These are phyloP conservation scores for Colletotrichum cuscutae DNA, from an alignment of 2,329 filamentous ascomycete genomes.

Conservation along the genomic window DNA sequence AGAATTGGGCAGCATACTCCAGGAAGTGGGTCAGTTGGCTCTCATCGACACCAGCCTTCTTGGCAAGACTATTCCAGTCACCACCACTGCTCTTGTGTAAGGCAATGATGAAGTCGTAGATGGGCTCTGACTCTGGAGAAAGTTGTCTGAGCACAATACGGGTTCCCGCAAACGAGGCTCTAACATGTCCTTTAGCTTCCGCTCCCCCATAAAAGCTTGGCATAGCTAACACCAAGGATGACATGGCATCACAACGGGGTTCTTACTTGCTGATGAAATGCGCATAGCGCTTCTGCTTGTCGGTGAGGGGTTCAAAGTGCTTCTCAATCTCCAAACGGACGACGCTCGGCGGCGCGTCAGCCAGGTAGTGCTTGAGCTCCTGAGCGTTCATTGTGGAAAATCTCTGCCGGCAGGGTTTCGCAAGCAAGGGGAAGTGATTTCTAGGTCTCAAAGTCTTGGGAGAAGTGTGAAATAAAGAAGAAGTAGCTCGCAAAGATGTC, in stretches of 20 bases:
- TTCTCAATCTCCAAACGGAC: conserved; percentile 91
- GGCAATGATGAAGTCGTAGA: conserved; percentile 83
- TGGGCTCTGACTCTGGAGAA: conserved; percentile 82
- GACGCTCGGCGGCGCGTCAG: conserved; percentile 89
- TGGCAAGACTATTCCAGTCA: conserved; percentile 75
- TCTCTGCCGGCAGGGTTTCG: conserved; percentile 33
- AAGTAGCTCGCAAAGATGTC: conserved; percentile 38
- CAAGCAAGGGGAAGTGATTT: conserved; percentile 11
- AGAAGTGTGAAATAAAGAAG: conserved; percentile 19
- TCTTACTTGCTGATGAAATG: conserved; percentile 85
- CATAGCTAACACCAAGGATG: not conserved
- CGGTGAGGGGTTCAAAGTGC: conserved; percentile 83
- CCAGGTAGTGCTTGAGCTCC: conserved; percentile 81
- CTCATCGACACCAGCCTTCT: conserved; percentile 71
- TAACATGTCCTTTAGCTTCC: conserved; percentile 45
- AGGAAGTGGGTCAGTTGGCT: conserved; percentile 76
- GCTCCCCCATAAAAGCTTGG: conserved; percentile 20
- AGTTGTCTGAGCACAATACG: conserved; percentile 84
- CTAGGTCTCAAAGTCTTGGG: conserved; percentile 12
- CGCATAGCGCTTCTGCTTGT: conserved; percentile 88
- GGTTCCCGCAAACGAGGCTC: conserved; percentile 80
- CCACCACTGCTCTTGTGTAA: conserved; percentile 74
- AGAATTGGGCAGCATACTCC: conserved; percentile 81
- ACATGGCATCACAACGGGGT: not conserved
- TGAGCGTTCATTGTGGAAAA: conserved; percentile 64